Conservation (phyloP, 208 protist genomes). For the Tritrichomonas foetus region DNA sequence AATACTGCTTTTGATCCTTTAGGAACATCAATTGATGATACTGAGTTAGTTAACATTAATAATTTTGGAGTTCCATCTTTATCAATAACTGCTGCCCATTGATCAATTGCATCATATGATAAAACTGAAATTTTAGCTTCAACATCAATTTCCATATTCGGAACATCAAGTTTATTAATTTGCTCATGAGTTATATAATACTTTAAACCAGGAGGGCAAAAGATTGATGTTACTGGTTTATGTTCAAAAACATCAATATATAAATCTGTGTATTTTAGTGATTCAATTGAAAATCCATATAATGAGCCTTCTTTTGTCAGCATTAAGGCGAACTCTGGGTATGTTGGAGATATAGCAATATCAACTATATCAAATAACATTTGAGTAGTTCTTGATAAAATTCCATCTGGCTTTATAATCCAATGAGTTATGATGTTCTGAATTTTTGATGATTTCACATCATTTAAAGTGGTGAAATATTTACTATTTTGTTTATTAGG, state of each 20-base stretch:
- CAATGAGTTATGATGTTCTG: neutral
- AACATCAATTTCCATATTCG: neutral
- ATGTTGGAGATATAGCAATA: neutral
- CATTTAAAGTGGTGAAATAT: neutral
- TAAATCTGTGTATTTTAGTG: neutral
- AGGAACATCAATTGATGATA: no score
- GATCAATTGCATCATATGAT: no score
- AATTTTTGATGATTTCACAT: neutral
- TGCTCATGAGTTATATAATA: neutral
- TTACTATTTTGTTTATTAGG: neutral
- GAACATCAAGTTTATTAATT: neutral
- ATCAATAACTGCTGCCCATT: no score
- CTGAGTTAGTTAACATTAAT: no score
- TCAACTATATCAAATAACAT: neutral
- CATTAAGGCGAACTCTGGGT: neutral
- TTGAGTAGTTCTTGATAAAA: neutral
- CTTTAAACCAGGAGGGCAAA: neutral
- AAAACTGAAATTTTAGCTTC: no score
- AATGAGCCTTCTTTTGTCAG: neutral
- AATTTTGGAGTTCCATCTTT: no score
- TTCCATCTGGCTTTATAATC: neutral
- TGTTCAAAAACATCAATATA: constrained; percentile 10
- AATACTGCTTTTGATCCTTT: no score
- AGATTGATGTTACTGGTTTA: neutral
- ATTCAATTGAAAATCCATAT: constrained; percentile 20